Evolutionary conservation across 805 yeast species (phyloP), one percentile per base, ranked within the genome.

Genomic region (Cyberlindnera japonica): DNA sequence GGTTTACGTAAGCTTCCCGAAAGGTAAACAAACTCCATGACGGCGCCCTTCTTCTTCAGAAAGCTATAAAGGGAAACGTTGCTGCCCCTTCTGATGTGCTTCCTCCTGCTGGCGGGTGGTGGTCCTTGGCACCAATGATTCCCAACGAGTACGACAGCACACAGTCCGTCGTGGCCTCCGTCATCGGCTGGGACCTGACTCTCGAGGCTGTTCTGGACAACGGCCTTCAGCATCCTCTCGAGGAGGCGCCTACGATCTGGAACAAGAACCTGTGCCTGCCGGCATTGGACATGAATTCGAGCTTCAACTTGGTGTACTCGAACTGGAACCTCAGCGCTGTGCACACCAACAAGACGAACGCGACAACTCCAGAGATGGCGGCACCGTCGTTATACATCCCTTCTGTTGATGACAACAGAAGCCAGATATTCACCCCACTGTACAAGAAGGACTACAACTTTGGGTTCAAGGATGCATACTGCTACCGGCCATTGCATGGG

Each of bases 261-360:
- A 38, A 38, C 39, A 16, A 2, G 11, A 33, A 19, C 6, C 13
- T 16, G n/a, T 22, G 21, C 6, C 37, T 35, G n/a, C 20, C 20
- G 11, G 5, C 28, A 2, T 33, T 44, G 5, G 40, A 44, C 27
- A 18, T 47, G 30, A 50, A 50, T 35, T 48, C 52, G 11, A 46
- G 42, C 37, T 44, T 48, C 37, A 48, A 48, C 40, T 35, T 50
- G 31, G 40, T 44, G 10, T 19, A 28, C 29, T 44, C 50, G 14
- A 44, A 38, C 18, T 50, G 51, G 51, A 40, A 39, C 14, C 18
- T 35, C 4, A 40, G 43, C 22, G 41, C 47, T 5, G 24, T 29
- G 21, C 26, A 29, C 14, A n/a, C 40, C 28, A 42, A 42, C 35
- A 38, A 19, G 40, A 19, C 26, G 9, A 14, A 25, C 23, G 39